Percentiles rank a stretch among this genome's conserved stretches.
phyloP scores from a whole-genome alignment of 2,329 filamentous ascomycete species.

The Colletotrichum theobromicola region DNA sequence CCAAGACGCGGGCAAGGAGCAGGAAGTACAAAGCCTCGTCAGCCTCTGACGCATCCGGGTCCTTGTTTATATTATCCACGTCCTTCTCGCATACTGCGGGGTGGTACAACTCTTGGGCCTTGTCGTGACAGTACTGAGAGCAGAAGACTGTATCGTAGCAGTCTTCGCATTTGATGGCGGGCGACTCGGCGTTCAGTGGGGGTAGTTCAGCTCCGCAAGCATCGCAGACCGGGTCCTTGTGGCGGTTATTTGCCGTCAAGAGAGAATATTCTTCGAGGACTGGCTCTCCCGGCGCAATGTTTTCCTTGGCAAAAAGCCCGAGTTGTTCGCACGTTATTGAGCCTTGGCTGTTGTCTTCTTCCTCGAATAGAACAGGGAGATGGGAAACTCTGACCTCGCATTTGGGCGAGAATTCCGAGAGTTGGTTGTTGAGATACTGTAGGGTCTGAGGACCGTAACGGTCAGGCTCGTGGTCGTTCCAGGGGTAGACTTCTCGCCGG shows the following conservation, averaged over 20 bases:
- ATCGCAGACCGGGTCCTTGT: constrained; percentile 88
- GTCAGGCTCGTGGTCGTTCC: constrained; percentile 72
- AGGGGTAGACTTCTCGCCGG: constrained; percentile 73
- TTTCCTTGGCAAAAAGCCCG: constrained; percentile 85
- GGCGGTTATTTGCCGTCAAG: constrained; percentile 85
- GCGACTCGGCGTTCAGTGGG: constrained; percentile 52
- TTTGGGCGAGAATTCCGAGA: constrained; percentile 76
- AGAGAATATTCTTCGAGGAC: constrained; percentile 85
- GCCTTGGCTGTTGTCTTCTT: constrained; percentile 53
- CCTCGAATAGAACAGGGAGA: constrained; percentile 72
- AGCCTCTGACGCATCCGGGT: constrained; percentile 63
- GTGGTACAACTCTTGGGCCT: constrained; percentile 66
- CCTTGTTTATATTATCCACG: constrained; percentile 68
- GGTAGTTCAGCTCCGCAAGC: constrained; percentile 82
- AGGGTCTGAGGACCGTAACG: constrained; percentile 74
- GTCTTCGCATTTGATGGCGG: constrained; percentile 61
- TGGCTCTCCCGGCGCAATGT: constrained; percentile 77
- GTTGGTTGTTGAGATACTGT: constrained; percentile 71
- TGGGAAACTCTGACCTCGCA: constrained; percentile 79
- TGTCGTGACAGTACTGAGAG: constrained; percentile 61
- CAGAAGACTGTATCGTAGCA: constrained; percentile 73
- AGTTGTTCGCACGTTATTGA: constrained; percentile 74
- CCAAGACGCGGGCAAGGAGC: constrained; percentile 65
- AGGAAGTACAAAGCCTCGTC: constrained; percentile 68
- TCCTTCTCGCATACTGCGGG: constrained; percentile 71